Evolutionary conservation across 139 green algal genomes (phyloP).

Genomic region (Microglena sp.): DNA sequence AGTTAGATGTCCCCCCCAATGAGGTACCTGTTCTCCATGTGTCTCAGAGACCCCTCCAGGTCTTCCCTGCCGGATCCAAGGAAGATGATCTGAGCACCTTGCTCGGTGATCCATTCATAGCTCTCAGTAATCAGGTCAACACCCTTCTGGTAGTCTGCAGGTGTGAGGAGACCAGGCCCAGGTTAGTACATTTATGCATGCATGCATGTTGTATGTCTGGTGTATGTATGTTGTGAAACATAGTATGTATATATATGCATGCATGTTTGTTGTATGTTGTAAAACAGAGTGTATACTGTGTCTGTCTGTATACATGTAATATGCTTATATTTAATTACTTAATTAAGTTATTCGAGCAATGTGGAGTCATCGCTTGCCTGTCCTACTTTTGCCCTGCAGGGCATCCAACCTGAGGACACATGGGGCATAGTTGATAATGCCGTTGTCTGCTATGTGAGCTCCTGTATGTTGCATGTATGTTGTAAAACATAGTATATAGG

Average conservation of each 20-base stretch:
- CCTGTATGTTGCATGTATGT: no score
- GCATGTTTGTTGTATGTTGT: neutral
- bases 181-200: neutral
- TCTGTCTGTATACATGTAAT: no score
- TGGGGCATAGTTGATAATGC: no score
- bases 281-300: no score
- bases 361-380: no score
- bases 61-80: slow-evolving; percentile 83
- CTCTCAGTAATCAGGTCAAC: slow-evolving; percentile 92
- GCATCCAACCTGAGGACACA: no score
- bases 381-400: no score
- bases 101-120: slow-evolving; percentile 76
- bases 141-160: slow-evolving; percentile 89
- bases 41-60: slow-evolving; percentile 69
- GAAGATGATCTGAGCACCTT: slow-evolving; percentile 86
- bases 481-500: no score
- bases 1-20: neutral
- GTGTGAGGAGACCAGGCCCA: neutral
- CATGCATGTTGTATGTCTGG: no score
- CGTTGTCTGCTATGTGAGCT: no score
- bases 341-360: no score
- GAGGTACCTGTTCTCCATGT: slow-evolving; percentile 49
- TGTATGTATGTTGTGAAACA: neutral
- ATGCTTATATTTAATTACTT: no score
- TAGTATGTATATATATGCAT: neutral